Conservation (phyloP, 2,329 filamentous ascomycete species). For the Fusarium phyllophilum region DNA sequence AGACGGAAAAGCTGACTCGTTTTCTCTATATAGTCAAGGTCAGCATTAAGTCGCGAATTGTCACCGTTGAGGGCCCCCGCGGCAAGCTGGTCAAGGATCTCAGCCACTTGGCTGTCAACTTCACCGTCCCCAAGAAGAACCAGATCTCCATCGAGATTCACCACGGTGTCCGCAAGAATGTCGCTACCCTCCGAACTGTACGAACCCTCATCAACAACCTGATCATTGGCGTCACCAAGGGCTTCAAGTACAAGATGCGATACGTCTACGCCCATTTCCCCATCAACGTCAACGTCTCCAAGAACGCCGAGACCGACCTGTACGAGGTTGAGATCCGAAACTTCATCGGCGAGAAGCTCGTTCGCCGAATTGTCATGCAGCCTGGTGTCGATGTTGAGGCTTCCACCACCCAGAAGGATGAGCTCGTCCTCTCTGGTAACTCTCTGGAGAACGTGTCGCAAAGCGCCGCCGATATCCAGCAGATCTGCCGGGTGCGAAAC, state of each 20-base stretch:
- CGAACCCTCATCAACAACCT: conserved; percentile 98
- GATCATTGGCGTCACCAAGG: conserved; percentile 97
- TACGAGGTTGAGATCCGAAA: conserved; percentile 98
- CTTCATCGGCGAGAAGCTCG: conserved; percentile 99
- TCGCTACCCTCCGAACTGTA: conserved; percentile 97
- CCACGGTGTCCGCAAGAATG: conserved; percentile 97
- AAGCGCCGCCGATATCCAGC: conserved; percentile 98
- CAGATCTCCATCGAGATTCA: conserved; percentile 97
- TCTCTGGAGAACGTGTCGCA: conserved; percentile 97
- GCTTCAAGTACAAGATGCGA: conserved; percentile 99
- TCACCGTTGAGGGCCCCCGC: conserved; percentile 97
- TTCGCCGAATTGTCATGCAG: conserved; percentile 90
- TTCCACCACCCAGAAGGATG: conserved; percentile 95
- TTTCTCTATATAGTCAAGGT: conserved; percentile 84
- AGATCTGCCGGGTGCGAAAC: conserved; percentile 99
- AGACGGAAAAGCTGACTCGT: conserved; percentile 45
- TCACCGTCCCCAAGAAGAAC: conserved; percentile 86
- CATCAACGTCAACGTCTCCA: conserved; percentile 99
- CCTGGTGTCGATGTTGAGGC: conserved; percentile 89
- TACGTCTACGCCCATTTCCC: conserved; percentile 99
- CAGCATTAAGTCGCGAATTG: conserved; percentile 93
- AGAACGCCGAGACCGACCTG: conserved; percentile 90
- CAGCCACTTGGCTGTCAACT: conserved; percentile 95
- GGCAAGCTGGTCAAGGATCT: conserved; percentile 98
- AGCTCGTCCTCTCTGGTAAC: conserved; percentile 93